A percentile compares a stretch with the other conserved stretches of the same genome.
phyloP scores from a whole-genome alignment of 805 yeast genomes.

The Vanderwaltozyma verrucispora region DNA sequence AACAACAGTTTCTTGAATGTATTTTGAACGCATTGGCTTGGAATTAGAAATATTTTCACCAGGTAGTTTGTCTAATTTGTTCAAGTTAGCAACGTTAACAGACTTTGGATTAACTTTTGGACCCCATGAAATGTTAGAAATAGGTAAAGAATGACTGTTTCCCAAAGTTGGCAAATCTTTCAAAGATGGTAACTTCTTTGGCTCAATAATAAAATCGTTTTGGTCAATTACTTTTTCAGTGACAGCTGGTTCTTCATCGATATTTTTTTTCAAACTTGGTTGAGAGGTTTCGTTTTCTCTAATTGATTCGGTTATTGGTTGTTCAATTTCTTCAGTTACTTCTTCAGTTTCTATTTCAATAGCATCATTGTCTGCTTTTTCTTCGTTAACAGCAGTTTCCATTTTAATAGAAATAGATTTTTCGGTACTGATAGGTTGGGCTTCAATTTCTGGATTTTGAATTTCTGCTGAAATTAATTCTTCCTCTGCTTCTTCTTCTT shows the following conservation, averaged over 20 bases:
- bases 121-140: slow-evolving; percentile 29
- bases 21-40: slow-evolving; percentile 44
- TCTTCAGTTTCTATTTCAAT: not conserved
- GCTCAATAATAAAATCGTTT: slow-evolving; percentile 1
- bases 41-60: slow-evolving; percentile 10
- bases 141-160: slow-evolving; percentile 27
- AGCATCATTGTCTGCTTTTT: not conserved
- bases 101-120: slow-evolving; percentile 34
- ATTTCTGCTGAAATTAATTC: not conserved
- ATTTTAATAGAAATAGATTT: no score
- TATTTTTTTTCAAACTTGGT: slow-evolving; percentile 1
- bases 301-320: slow-evolving; percentile 58
- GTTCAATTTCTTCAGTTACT: slow-evolving; percentile 1
- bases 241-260: not conserved
- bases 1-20: slow-evolving; percentile 69
- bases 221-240: slow-evolving; percentile 1
- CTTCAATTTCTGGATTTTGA: no score
- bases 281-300: slow-evolving; percentile 19
- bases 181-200: slow-evolving; percentile 12
- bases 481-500: not conserved
- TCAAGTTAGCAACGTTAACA: slow-evolving; percentile 10
- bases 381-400: no score
- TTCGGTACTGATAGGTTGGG: no score
- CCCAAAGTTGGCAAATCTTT: slow-evolving; percentile 57
- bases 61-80: slow-evolving; percentile 12